phyloP scores from a whole-genome alignment of 768 basidiomycete species.

The Piloderma croceum region DNA sequence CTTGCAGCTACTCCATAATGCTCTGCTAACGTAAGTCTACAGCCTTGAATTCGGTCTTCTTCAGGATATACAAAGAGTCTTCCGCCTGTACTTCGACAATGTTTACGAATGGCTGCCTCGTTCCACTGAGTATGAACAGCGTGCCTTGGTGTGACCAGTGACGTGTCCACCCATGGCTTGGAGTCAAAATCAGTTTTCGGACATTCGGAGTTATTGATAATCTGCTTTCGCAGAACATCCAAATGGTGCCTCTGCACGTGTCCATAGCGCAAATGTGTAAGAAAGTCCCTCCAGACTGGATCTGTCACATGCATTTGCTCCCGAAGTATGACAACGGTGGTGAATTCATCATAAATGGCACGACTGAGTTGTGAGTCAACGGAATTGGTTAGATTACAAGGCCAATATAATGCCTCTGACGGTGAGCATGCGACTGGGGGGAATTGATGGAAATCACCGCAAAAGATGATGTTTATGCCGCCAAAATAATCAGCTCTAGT shows the following conservation, averaged over 20 bases:
- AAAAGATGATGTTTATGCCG: conserved; percentile 34
- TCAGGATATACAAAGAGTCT: conserved; percentile 25
- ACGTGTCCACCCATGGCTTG: conserved; percentile 27
- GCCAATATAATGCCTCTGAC: conserved; percentile 10
- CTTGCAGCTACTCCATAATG: conserved; percentile 5
- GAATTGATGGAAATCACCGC: conserved; percentile 39
- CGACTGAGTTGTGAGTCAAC: conserved; percentile 15
- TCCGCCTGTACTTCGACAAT: conserved; percentile 11
- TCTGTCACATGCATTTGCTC: conserved; percentile 33
- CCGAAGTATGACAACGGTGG: conserved; percentile 29
- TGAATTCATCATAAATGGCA: conserved; percentile 24
- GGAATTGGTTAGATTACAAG: conserved; percentile 6
- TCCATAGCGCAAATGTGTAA: conserved; percentile 24
- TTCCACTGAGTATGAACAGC: conserved; percentile 34
- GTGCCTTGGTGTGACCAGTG: conserved; percentile 35
- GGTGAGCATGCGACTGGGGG: conserved; percentile 29
- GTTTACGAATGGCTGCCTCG: conserved; percentile 15
- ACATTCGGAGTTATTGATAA: conserved; percentile 14
- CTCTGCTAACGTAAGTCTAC: conserved; percentile 10
- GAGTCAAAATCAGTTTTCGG: conserved; percentile 18
- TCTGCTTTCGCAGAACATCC: conserved; percentile 15
- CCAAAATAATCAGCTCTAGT: conserved; percentile 23
- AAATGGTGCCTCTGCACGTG: conserved; percentile 24
- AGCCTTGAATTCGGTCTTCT: conserved; percentile 20
- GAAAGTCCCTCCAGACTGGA: conserved; percentile 24